Evolutionary conservation across 129 eudicot species (phyloP).

Genomic region (Chrysanthemum lavandulifolium): DNA sequence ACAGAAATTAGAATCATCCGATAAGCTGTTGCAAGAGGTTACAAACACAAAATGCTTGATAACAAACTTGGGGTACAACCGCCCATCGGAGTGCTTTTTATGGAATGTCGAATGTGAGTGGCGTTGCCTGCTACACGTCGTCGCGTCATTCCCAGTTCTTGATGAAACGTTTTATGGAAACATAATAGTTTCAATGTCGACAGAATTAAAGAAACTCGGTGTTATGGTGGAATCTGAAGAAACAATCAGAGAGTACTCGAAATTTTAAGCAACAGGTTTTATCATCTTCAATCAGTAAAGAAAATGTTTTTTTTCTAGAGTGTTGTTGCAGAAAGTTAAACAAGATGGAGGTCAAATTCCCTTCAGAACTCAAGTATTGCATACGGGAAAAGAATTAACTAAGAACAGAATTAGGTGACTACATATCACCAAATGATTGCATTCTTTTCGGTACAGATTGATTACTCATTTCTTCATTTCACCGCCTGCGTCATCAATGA

Average conservation of each 20-base stretch:
- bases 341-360: constrained; percentile 5
- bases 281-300: constrained; percentile 28
- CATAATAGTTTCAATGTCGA: constrained; percentile 12
- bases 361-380: constrained; percentile 36
- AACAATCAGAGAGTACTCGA: constrained; percentile 27
- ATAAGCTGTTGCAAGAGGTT: constrained; percentile 28
- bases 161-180: constrained; percentile 42
- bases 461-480: constrained; percentile 39
- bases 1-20: constrained; percentile 4
- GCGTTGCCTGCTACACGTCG: constrained; percentile 49
- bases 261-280: constrained; percentile 40
- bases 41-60: constrained; percentile 36
- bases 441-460: constrained; percentile 40
- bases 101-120: constrained; percentile 35
- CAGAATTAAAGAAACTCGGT: constrained; percentile 40
- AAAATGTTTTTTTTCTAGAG: constrained; percentile 30
- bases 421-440: constrained; percentile 44
- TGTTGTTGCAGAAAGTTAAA: constrained; percentile 39
- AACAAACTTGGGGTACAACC: constrained; percentile 41
- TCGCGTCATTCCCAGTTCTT: constrained; percentile 40
- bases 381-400: constrained; percentile 41
- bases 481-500: constrained; percentile 53
- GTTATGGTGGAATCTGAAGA: constrained; percentile 42
- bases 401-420: constrained; percentile 49
- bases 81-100: constrained; percentile 44